Conservation (phyloP, 148 eudicot genomes). For the Vaccinium darrowii region DNA sequence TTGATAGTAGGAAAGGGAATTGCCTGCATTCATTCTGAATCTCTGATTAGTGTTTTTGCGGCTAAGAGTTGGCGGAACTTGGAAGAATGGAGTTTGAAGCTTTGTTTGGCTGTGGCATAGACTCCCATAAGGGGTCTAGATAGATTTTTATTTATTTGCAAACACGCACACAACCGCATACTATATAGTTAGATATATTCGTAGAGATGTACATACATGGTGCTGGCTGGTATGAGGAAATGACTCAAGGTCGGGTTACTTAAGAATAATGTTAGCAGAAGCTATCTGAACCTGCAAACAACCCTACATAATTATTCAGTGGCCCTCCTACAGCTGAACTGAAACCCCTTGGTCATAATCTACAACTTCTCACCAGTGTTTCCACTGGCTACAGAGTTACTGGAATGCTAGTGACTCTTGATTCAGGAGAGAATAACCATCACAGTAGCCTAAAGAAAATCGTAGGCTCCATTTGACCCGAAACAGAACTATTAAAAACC, state of each 20-base stretch:
- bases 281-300: neutral
- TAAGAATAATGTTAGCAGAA: neutral
- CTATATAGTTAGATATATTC: neutral
- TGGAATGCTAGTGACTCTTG: neutral
- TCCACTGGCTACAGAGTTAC: neutral
- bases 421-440: neutral
- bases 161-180: neutral
- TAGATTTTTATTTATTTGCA: neutral
- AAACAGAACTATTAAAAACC: neutral
- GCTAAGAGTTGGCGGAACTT: neutral
- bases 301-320: neutral
- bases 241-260: neutral
- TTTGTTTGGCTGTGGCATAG: neutral
- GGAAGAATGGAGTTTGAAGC: too few species aligned
- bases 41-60: neutral
- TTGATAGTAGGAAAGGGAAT: neutral
- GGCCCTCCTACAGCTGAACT: neutral
- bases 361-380: neutral
- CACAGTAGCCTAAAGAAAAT: neutral
- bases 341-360: neutral
- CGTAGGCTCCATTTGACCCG: neutral
- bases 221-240: neutral
- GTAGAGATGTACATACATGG: neutral
- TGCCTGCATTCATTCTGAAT: neutral
- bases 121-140: neutral